Evolutionary conservation across 352 stramenopile genomes (phyloP), one percentile per base, ranked within the genome.

Genomic region (Peronospora belbahrii): DNA sequence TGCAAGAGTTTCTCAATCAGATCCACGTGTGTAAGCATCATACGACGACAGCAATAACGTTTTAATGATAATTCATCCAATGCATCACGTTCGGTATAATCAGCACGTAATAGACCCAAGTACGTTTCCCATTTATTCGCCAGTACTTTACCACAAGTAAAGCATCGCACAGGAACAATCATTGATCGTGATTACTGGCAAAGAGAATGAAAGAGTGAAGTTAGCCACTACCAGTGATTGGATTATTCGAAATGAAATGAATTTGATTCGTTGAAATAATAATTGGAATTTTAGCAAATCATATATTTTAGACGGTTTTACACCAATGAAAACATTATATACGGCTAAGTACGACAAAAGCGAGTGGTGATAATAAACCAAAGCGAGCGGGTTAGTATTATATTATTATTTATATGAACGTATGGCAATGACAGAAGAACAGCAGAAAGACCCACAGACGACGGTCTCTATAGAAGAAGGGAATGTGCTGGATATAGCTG

Each of bases 101-200:
- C 95, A 19, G 92, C 89, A 51, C 97, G 87, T 42, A 99, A 72
- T 41, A 99, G 76, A 56, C 93, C 86, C 23, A 99, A 75, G 74
- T 99, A 99, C 7, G 92, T 98, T 72, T 99, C 96, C 94, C 95
- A 99, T 79, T 99, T 99, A 80, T 99, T 99, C 42, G 95, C 97
- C 67, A 99, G 97, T 62, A 98, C 92, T 74, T 99, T 99, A 57
- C 96, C 96, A 74, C 96, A 99, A 44, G 96, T 99, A 75, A 99
- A 99, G 83, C 96, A 99, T 59, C 96, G 89, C 57, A 99, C 97
- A 17, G 96, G 97, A 52, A 99, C 97, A 65, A 99, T 99, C 96
- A 99, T 97, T 97, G 65, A 99, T 99, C 96, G 99, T 97, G 25
- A 6, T 43, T 23, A n/a, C 43, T 53, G 38, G 22, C 25, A 31